Evolutionary conservation across 352 stramenopile species (phyloP), one percentile per base, ranked within the genome.

Genomic region (Phytopythium montanum): DNA sequence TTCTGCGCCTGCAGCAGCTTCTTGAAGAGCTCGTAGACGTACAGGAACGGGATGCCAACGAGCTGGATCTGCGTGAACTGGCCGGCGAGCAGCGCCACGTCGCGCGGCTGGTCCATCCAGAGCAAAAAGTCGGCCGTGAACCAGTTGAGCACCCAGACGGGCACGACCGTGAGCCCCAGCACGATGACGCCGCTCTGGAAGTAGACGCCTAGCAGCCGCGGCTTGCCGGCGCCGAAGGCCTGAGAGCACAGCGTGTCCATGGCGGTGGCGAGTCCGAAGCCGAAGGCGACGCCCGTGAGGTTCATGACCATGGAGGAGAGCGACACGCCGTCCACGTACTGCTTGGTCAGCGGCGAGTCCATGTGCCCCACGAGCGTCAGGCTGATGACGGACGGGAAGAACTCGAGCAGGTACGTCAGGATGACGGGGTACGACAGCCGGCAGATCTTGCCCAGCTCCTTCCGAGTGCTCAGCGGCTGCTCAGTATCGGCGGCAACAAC

Each of bases 241-340:
- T 95, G 81, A 13, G 85, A 85, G 58, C 86, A 96, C 0, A 97
- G 67, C 57, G 90, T 97, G 65, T 97, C 90, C 70, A 97, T 81
- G 13, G 87, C 88, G 19, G 86, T 94, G 7, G 86, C 72, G 25
- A 97, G 69, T 0, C 87, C 87, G 34, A 96, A 86, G 6, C 81
- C 86, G 7, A 92, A 72, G 9, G 86, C 70, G 26, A 95, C 73
- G 7, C 72, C 86, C n/a, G 84, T 87, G 4, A 97, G 62, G 53
- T 97, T 96, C 54, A 87, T 83, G 46, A 89, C 84, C 85, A 90
- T 88, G 9, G 70, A 77, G 39, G 81, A 89, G 3, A 94, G 70
- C 21, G 80, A 70, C 31, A 81, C 81, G 14, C 69, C 84, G 60
- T 85, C 81, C 8, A 94, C 63, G 60, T 88, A 94, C 39, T 89